These are phyloP conservation scores for Castanospermum australe DNA, from an alignment of 306 rosid genomes.

Conservation along the genomic window DNA sequence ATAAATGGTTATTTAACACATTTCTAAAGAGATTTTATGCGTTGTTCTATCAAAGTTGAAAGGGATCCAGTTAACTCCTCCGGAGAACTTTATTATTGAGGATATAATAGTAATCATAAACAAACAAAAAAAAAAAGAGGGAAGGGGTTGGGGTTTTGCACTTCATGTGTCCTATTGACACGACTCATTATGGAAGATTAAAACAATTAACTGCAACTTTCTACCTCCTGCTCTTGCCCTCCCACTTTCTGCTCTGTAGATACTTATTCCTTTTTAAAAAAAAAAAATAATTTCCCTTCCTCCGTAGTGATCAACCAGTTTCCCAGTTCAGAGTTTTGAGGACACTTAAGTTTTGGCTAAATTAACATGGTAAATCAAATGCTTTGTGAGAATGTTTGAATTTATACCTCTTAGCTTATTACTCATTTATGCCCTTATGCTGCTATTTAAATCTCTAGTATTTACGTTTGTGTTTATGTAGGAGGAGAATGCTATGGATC, in stretches of 20 bases:
- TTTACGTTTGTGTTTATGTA: slow-evolving; percentile 22
- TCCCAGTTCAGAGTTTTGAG: background rate
- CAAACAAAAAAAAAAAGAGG: background rate
- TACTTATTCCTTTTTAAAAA: background rate
- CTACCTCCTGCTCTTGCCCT: background rate
- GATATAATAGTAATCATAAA: too few species aligned
- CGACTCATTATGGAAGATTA: background rate
- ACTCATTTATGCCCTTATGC: background rate
- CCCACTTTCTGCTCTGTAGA: background rate
- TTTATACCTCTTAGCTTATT: background rate
- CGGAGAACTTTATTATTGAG: background rate
- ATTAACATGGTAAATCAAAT: background rate
- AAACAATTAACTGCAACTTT: background rate
- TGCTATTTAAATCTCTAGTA: background rate
- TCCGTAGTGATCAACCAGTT: background rate
- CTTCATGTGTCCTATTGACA: background rate
- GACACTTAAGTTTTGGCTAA: background rate
- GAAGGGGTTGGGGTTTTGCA: background rate
- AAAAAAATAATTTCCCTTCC: background rate
- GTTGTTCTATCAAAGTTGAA: background rate
- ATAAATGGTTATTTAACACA: background rate
- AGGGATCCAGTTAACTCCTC: background rate
- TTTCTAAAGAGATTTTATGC: background rate
- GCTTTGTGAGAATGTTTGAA: background rate
- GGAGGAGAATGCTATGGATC: slow-evolving; percentile 94